Base-by-base conservation (phyloP, 768 basidiomycete species). In the Leccinum incarnatum region DNA sequence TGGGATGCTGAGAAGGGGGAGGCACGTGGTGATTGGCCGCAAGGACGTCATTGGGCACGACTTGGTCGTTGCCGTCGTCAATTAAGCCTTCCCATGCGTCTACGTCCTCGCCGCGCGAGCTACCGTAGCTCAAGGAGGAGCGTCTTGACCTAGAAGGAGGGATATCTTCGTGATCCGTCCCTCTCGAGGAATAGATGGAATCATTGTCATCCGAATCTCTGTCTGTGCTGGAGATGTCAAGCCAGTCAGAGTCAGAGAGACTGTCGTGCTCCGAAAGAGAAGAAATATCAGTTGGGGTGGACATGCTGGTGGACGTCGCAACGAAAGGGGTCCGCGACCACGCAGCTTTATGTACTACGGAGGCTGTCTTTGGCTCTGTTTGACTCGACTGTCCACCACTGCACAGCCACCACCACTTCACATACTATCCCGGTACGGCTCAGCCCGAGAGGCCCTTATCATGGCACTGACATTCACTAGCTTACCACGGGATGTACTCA, bases 191-290 rank as follows among this genome's bases (percentile, higher is more conserved):
- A 63, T 77, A 81, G 69, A 85, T 73, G 56, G 87, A 89, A 67
- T 88, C 87, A 71, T 83, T 84, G 74, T 86, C 84, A 67, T 87
- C 88, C 36, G 87, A 88, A 55, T 84, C 84, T 36, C 62, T 65
- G 64, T 82, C 83, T 70, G 81, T 83, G 67, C 84, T 86, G 30
- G 87, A 76, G 64, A 92, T 81, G 67, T 91, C 89, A 67, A 89
- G 86, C 90, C 90, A 92, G 73, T 92, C 90, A 30, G 87, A 89
- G 76, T 92, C 90, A 40, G 89, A 91, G 61, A 83, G 72, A 61
- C 73, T 82, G 69, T 88, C 88, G 63, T 79, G 69, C 70, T 90
- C 89, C 65, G 86, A 83, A 72, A 83, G 77, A 61, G 68, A 69
- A 55, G 77, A 76, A 62, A 75, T 74, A 59, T 75, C 75, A 63